Base-by-base conservation (phyloP, 2,329 filamentous ascomycete species). In the Beauveria asiatica region DNA sequence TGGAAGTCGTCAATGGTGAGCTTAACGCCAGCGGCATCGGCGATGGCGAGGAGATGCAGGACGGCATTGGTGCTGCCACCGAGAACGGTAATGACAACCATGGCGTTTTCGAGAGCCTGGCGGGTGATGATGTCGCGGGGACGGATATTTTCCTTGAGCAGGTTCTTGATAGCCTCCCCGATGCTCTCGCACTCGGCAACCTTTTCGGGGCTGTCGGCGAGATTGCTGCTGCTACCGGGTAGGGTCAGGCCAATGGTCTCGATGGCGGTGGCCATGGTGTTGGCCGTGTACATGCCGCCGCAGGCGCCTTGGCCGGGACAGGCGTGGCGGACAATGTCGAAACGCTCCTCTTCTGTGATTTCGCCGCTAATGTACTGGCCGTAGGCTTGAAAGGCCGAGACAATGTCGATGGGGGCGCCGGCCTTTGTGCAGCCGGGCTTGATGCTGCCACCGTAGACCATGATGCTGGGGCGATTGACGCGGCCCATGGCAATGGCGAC, bases 371-470 rank as follows among this genome's bases (percentile, higher is more conserved):
- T 87, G 77, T 92, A 97, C 73, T 97, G 90, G 27, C 94, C 94
- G 71, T 97, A 97, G 5, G 93, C 89, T 78, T 99, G 94, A 84
- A 99, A 99, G 48, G 94, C 94, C 54, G 92, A 97, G 62, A 99
- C 89, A 57, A 99, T 96, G 73, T 99, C 93, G 67, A 97, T 90
- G 61, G 87, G 78, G 65, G 88, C 80, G 67, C 92, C 89, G 55
- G 82, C 83, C 69, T 79, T 82, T 60, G 89, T 90, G 76, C 92
- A 97, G 51, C 94, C 94, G 42, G 94, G 90, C 72, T 89, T 87
- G 73, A 97, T 99, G 46, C 90, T 92, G 53, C 94, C 94, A 67
- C 94, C 94, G 70, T 99, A 99, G 33, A 99, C 90, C 94, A 99
- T 99, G 71, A 99, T 81, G 68, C 90, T 92, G 33, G 94, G 94